Percentiles rank a stretch among this genome's conserved stretches.
phyloP scores from a whole-genome alignment of 2,329 filamentous ascomycete genomes.

The Fusarium redolens region DNA sequence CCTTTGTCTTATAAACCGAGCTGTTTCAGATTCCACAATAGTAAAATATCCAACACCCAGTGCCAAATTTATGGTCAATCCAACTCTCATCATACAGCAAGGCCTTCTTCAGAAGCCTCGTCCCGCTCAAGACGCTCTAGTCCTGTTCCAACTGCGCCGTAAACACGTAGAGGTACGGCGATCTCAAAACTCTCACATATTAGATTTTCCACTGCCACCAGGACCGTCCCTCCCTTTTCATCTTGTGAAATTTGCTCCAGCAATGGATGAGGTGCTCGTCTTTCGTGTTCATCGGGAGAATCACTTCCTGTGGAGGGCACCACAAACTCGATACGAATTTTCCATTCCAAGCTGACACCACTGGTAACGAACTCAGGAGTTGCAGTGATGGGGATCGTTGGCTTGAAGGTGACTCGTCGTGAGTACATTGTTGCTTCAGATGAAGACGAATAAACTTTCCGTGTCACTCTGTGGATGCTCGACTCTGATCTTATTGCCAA shows the following conservation, averaged over 20 bases:
- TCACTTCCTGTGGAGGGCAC: slow-evolving; percentile 68
- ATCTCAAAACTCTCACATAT: slow-evolving; percentile 93
- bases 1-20: slow-evolving; percentile 17
- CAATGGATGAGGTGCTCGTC: slow-evolving; percentile 58
- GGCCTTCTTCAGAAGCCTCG: slow-evolving; percentile 61
- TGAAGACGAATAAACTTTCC: slow-evolving; percentile 80
- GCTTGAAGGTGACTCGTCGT: slow-evolving; percentile 80
- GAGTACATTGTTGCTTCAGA: slow-evolving; percentile 88
- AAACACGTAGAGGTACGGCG: slow-evolving; percentile 84
- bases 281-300: slow-evolving; percentile 32
- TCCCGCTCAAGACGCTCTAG: slow-evolving; percentile 67
- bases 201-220: slow-evolving; percentile 82
- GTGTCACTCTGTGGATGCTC: slow-evolving; percentile 87
- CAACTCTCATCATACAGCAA: slow-evolving; percentile 50
- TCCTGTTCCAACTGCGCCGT: slow-evolving; percentile 70
- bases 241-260: slow-evolving; percentile 84
- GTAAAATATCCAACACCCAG: slow-evolving; percentile 31
- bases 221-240: slow-evolving; percentile 77
- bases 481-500: slow-evolving; percentile 87
- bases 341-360: slow-evolving; percentile 89
- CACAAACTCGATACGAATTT: slow-evolving; percentile 90
- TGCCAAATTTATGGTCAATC: slow-evolving; percentile 11
- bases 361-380: slow-evolving; percentile 94
- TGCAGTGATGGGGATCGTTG: slow-evolving; percentile 83
- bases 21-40: slow-evolving; percentile 8